Evolutionary conservation across 345 rosid genomes (phyloP).

Genomic region (Carallia brachiata): DNA sequence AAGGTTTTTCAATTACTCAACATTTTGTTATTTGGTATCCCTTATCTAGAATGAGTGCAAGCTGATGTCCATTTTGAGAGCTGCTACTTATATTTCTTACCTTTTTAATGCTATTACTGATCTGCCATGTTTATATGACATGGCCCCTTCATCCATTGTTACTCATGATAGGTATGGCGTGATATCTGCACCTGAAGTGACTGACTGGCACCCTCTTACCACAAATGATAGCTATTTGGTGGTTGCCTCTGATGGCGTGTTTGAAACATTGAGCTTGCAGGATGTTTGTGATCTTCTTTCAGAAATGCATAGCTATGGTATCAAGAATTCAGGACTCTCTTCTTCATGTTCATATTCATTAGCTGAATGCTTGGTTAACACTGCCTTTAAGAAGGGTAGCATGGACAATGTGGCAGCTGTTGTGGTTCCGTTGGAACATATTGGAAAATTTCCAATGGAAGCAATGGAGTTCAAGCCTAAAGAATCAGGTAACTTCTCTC

Average conservation of each 20-base stretch:
- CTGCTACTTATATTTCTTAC: slow-evolving; percentile 2
- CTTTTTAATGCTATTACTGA: neutral
- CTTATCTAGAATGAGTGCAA: neutral
- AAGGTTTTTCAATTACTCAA: slow-evolving; percentile 5
- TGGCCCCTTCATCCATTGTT: neutral
- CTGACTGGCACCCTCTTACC: slow-evolving; percentile 69
- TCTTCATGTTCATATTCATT: slow-evolving; percentile 65
- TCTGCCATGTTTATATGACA: neutral
- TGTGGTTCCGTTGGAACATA: slow-evolving; percentile 66
- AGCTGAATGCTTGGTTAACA: slow-evolving; percentile 76
- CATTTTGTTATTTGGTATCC: slow-evolving; percentile 6
- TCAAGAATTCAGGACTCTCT: slow-evolving; percentile 40
- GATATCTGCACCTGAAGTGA: slow-evolving; percentile 83
- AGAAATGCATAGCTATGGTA: slow-evolving; percentile 49
- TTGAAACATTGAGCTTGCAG: slow-evolving; percentile 72
- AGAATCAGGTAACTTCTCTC: slow-evolving; percentile 44
- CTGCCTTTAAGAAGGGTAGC: slow-evolving; percentile 76
- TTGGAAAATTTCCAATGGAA: slow-evolving; percentile 33
- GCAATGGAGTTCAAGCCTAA: slow-evolving; percentile 33
- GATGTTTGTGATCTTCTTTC: slow-evolving; percentile 78
- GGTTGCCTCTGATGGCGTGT: slow-evolving; percentile 93
- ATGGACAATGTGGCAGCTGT: slow-evolving; percentile 82
- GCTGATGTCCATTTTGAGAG: neutral
- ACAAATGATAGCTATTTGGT: slow-evolving; percentile 80
- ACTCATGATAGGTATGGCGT: slow-evolving; percentile 64